phyloP scores from a whole-genome alignment of 2,329 filamentous ascomycete genomes.

The Epicoccum sorghinum region DNA sequence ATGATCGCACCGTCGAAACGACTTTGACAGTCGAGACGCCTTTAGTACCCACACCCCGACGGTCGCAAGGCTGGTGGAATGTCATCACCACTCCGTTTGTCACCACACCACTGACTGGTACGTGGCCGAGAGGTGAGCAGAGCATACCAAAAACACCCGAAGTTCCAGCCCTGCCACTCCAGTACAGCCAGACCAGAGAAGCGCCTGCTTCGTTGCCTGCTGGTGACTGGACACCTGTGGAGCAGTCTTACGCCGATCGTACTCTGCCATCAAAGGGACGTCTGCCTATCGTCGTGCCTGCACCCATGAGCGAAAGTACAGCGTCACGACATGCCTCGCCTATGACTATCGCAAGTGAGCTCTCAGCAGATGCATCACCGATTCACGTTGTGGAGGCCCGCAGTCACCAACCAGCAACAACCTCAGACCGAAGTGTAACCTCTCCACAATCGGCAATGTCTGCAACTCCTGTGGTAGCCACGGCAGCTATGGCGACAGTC shows the following conservation, averaged over 20 bases:
- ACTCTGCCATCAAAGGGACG: conserved; percentile 17
- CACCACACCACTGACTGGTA: conserved; percentile 44
- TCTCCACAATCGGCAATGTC: conserved; percentile 40
- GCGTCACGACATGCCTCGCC: conserved; percentile 2
- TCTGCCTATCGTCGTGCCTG: conserved; percentile 3
- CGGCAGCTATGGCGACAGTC: conserved; percentile 41
- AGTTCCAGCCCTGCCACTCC: conserved; percentile 42
- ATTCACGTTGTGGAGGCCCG: conserved; percentile 5
- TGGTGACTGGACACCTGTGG: conserved; percentile 34
- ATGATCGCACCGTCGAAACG: conserved; percentile 29
- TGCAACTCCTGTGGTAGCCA: conserved; percentile 39
- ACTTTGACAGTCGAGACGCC: conserved; percentile 48
- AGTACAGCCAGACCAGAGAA: conserved; percentile 23
- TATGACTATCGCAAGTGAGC: conserved; percentile 3
- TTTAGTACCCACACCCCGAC: conserved; percentile 59
- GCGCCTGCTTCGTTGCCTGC: conserved; percentile 26
- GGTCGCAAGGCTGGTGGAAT: conserved; percentile 78
- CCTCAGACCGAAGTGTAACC: conserved; percentile 21
- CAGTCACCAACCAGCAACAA: conserved; percentile 20
- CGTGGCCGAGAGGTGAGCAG: conserved; percentile 40
- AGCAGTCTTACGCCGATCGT: conserved; percentile 20
- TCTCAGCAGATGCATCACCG: neutral
- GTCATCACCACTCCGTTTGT: conserved; percentile 74
- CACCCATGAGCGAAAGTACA: neutral
- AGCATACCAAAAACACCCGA: conserved; percentile 36